Base-by-base conservation (phyloP, 441 rosid genomes). In the Dalechampia spathulata region DNA sequence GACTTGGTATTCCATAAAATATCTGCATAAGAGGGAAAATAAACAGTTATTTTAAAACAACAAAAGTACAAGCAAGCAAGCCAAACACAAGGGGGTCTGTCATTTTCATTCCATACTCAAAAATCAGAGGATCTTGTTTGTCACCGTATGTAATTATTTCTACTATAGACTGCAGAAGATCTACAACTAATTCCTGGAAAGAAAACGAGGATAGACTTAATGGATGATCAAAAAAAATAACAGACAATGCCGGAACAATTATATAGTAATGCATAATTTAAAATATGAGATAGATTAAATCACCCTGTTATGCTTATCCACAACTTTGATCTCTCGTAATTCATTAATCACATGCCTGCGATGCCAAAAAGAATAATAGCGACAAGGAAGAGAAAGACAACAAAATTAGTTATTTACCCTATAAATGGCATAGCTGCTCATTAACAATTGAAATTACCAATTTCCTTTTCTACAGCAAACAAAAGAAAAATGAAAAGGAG, bases 81-180 rank as follows among this genome's bases (percentile, higher is more conserved):
- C n/a, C n/a, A 57, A 39, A 21, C 21, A 22, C 28, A 58, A 34
- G 3, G 21, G 59, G 54, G 52, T 15, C n/a, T n/a, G n/a, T n/a
- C n/a, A n/a, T n/a, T n/a, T n/a, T n/a, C n/a, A n/a, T n/a, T 37
- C 17, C 78, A 26, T 81, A 83, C 90, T 83, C 87, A 40, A 86
- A 81, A 64, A 86, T 79, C 47, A 66, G 39, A 1, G 90, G 83
- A 70, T 81, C 85, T 60, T 81, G 83, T 62, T 69, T 81, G 65
- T 83, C 83, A 7, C 87, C 87, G 46, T 81, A 86, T n/a, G 84
- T 77, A 64, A 83, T 89, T 49, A 78, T 77, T 76, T 83, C 94
- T 51, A 78, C 86, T 8, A 81, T 70, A 47, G 90, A 77, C 65
- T 83, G 90, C 44, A 85, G 73, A 17, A 81, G 69, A 66, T 86